Conservation (phyloP, 208 protist species). For the Leishmania gerbilli region DNA sequence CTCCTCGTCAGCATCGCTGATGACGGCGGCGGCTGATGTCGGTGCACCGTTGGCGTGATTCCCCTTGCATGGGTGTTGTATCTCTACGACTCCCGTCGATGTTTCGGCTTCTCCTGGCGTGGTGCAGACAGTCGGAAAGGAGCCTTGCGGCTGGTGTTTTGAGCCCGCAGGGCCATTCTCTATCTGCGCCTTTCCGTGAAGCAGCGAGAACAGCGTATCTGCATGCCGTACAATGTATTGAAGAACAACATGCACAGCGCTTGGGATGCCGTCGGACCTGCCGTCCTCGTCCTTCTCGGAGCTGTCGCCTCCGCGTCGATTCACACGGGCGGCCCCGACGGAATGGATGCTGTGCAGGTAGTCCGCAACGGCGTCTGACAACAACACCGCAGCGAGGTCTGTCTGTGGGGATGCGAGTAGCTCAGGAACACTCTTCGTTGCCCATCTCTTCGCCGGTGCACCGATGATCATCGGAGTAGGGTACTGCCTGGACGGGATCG, state of each 20-base stretch:
- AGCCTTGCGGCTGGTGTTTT: neutral
- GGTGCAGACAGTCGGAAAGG: neutral
- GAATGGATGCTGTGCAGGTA: constrained; percentile 30
- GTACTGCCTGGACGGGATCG: neutral
- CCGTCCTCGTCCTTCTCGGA: neutral
- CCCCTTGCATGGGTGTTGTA: neutral
- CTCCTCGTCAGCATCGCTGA: neutral
- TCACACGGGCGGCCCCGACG: neutral
- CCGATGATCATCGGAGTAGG: constrained; percentile 4
- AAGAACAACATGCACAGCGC: constrained; percentile 14
- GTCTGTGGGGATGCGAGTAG: constrained; percentile 9
- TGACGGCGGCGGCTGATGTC: neutral
- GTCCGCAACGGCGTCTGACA: constrained; percentile 13
- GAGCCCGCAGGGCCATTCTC: neutral
- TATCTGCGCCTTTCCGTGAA: constrained; percentile 5
- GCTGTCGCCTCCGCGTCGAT: neutral
- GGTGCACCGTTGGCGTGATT: neutral
- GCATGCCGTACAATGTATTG: constrained; percentile 19
- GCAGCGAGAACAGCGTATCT: constrained; percentile 14
- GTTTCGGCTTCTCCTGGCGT: neutral
- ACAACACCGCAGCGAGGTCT: constrained; percentile 16
- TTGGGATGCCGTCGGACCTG: neutral
- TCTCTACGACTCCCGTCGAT: neutral
- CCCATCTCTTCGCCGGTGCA: constrained; percentile 9
- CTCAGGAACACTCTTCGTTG: constrained; percentile 17